These are phyloP conservation scores for Solanum sejunctum DNA, from an alignment of 257 asterid genomes.

Conservation along the genomic window DNA sequence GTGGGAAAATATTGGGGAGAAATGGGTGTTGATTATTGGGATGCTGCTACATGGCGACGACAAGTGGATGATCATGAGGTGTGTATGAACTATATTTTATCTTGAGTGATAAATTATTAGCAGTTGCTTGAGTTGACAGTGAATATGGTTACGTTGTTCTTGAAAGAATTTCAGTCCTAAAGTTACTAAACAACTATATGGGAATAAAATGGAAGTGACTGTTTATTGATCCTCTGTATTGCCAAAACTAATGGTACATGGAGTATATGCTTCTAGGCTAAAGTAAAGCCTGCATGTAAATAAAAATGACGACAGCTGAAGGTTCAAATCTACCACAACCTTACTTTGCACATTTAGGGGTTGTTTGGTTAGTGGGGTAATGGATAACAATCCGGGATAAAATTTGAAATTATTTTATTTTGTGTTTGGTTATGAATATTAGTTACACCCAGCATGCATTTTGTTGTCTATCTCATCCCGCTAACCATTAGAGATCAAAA, in stretches of 20 bases:
- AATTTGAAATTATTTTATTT: neutral
- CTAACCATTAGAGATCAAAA: neutral
- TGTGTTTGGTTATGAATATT: neutral
- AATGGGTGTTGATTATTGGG: constrained; percentile 72
- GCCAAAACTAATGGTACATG: neutral
- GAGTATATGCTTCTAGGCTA: neutral
- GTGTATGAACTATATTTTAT: constrained; percentile 13
- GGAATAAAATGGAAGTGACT: neutral
- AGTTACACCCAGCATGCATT: neutral
- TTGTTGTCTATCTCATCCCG: neutral
- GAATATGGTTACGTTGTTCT: neutral
- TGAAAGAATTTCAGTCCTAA: neutral
- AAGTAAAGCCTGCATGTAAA: neutral
- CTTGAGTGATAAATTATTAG: neutral
- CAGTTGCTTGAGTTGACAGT: neutral
- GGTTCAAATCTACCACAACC: neutral
- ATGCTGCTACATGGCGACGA: constrained; percentile 42
- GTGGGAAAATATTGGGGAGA: constrained; percentile 78
- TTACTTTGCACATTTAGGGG: neutral
- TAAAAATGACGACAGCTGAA: neutral
- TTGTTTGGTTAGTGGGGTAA: neutral
- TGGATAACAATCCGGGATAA: neutral
- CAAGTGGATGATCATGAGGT: constrained; percentile 48
- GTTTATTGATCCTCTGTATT: neutral
- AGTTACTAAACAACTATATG: neutral